Conservation (phyloP, 495 filamentous ascomycete species). For the Podospora bellae-mahoneyi region DNA sequence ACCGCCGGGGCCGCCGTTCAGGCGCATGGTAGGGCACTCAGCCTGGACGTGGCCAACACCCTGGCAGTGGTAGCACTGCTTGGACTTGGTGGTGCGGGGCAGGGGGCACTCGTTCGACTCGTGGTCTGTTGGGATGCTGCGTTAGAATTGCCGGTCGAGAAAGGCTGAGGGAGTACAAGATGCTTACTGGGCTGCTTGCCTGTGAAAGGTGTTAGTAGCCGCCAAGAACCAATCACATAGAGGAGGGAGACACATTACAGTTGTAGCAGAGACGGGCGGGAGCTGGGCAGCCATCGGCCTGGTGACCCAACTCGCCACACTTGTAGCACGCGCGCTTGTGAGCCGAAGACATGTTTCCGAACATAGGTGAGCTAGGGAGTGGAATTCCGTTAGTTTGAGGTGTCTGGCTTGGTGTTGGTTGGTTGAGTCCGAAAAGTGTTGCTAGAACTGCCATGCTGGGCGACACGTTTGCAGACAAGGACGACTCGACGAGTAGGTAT, state of each 20-base stretch:
- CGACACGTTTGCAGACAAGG: background rate
- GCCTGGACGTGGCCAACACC: slow-evolving; percentile 98
- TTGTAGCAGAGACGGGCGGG: slow-evolving; percentile 99
- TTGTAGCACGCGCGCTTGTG: slow-evolving; percentile 99
- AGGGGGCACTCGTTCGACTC: slow-evolving; percentile 96
- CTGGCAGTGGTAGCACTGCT: slow-evolving; percentile 99
- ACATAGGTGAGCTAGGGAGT: background rate
- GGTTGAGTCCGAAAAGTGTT: background rate
- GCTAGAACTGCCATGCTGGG: background rate
- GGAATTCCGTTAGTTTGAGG: slow-evolving; percentile 21
- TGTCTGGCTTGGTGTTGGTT: background rate
- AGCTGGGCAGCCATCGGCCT: slow-evolving; percentile 95
- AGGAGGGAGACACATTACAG: slow-evolving; percentile 52
- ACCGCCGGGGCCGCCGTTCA: slow-evolving; percentile 72
- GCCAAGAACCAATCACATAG: background rate
- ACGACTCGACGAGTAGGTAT: background rate
- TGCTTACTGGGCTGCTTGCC: slow-evolving; percentile 80
- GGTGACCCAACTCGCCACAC: slow-evolving; percentile 99
- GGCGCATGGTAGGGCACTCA: slow-evolving; percentile 93
- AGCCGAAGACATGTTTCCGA: slow-evolving; percentile 74
- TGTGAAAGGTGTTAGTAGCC: slow-evolving; percentile 31
- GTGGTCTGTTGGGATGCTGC: slow-evolving; percentile 65
- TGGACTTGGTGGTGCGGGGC: slow-evolving; percentile 93
- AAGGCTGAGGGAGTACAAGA: slow-evolving; percentile 16
- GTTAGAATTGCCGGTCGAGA: slow-evolving; percentile 14